phyloP scores from a whole-genome alignment of 202 grass and related monocot species.

The Carex arenaria region DNA sequence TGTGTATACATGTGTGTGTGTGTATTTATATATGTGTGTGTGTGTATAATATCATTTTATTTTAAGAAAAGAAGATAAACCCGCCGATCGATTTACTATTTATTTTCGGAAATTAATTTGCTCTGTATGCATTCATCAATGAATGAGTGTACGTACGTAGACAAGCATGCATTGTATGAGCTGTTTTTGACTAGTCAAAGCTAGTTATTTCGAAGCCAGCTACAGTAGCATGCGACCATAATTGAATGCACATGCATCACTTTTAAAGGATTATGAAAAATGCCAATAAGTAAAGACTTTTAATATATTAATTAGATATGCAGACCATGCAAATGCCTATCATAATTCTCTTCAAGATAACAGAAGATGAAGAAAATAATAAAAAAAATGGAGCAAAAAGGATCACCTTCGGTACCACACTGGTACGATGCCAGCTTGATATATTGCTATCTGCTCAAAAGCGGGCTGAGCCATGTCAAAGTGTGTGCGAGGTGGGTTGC shows the following conservation, averaged over 20 bases:
- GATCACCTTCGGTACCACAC: slow-evolving; percentile 35
- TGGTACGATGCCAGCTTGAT: slow-evolving; percentile 34
- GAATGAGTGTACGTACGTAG: neutral
- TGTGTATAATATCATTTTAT: no score
- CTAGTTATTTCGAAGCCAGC: neutral
- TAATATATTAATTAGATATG: neutral
- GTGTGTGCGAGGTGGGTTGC: slow-evolving; percentile 36
- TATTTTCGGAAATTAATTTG: no score
- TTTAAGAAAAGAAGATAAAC: no score
- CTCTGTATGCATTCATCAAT: neutral
- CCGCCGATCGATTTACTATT: no score
- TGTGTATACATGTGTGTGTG: no score
- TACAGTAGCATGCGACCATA: neutral
- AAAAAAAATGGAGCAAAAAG: neutral
- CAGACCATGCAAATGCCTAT: neutral
- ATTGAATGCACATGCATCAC: neutral
- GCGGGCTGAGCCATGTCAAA: slow-evolving; percentile 49
- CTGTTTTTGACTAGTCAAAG: neutral
- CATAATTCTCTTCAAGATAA: neutral
- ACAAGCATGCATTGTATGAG: neutral
- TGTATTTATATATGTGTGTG: no score
- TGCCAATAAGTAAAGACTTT: neutral
- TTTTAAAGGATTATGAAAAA: neutral
- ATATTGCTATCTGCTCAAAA: slow-evolving; percentile 37
- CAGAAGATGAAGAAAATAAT: neutral